phyloP scores from a whole-genome alignment of 1,284 basidiomycete genomes.

The Ustilago vetiveriae region DNA sequence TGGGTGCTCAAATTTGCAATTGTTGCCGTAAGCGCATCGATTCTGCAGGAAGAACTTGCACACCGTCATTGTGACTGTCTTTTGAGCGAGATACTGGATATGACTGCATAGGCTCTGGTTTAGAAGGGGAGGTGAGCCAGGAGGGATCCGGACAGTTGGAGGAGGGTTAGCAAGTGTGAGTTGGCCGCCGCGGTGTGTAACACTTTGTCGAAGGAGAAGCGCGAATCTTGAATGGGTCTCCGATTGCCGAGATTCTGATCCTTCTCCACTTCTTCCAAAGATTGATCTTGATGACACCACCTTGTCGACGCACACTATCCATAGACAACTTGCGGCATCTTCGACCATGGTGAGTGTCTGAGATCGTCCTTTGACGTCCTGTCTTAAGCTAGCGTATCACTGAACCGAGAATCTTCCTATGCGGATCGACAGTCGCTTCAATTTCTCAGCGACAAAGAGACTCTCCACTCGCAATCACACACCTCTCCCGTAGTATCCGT shows the following conservation, averaged over 20 bases:
- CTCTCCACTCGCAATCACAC: constrained; percentile 23
- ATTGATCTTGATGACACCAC: too few species aligned
- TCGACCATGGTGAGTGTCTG: not conserved
- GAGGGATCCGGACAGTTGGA: not conserved
- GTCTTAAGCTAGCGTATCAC: too few species aligned
- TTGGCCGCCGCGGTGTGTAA: too few species aligned
- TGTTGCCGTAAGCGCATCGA: constrained; percentile 51
- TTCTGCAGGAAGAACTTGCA: constrained; percentile 53
- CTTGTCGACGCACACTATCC: too few species aligned
- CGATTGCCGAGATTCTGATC: not conserved
- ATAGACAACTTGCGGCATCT: too few species aligned
- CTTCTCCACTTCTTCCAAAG: not conserved
- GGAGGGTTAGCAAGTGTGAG: too few species aligned
- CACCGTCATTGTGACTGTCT: constrained; percentile 35
- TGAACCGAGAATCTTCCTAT: too few species aligned
- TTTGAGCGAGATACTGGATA: too few species aligned
- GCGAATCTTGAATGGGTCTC: too few species aligned
- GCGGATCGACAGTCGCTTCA: constrained; percentile 42
- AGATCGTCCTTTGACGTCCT: too few species aligned
- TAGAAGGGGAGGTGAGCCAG: not conserved
- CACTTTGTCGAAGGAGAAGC: too few species aligned
- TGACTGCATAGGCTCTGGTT: too few species aligned
- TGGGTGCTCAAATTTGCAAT: constrained; percentile 53
- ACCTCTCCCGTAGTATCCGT: constrained; percentile 31
- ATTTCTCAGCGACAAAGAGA: constrained; percentile 43